Evolutionary conservation across 1,139 yeast species (phyloP), one percentile per base, ranked within the genome.

Genomic region (Nematodospora anomalae): DNA sequence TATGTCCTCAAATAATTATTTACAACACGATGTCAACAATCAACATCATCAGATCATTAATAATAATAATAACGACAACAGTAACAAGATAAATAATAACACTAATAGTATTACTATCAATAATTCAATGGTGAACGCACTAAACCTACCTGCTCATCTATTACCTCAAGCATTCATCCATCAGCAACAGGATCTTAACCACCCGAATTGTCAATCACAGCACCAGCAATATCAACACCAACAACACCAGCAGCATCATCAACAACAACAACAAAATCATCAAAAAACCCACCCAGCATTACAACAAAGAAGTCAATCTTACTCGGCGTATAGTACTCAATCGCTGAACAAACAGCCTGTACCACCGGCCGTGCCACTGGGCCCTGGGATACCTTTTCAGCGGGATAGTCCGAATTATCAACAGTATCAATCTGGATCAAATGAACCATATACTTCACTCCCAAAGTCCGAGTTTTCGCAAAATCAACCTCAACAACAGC

Each of bases 141-240:
- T 44, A 13, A 44, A 44, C 26, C 26, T 66, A 26, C 71, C 71
- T 4, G 57, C 62, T 11, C 71, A 66, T 47, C 56, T 66, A 39
- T 46, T 66, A 33, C 71, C 71, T 2, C 66, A 52, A 46, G 55
- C 58, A 4, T 58, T 56, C 45, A 44, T 58, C 34, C 32, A 41
- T 11, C 47, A 44, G 32, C 46, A 39, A 27, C 16, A 36, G 25
- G 30, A 28, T 6, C 23, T 27, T 25, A 24, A 30, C 12, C 42
- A 36, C 12, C 37, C 29, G 20, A 42, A 35, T n/a, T 36, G 26
- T 3, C 37, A 31, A 8, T 34, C 40, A 20, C 41, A 28, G 28
- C 42, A 27, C 14, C 32, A 24, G 12, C 33, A 28, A 27, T n/a
- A 25, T 6, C 41, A 30, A 21, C 32, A 27, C 2, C 34, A 28